These are phyloP conservation scores for Fusarium humuli DNA, from an alignment of 2,329 filamentous ascomycete genomes.

Conservation along the genomic window DNA sequence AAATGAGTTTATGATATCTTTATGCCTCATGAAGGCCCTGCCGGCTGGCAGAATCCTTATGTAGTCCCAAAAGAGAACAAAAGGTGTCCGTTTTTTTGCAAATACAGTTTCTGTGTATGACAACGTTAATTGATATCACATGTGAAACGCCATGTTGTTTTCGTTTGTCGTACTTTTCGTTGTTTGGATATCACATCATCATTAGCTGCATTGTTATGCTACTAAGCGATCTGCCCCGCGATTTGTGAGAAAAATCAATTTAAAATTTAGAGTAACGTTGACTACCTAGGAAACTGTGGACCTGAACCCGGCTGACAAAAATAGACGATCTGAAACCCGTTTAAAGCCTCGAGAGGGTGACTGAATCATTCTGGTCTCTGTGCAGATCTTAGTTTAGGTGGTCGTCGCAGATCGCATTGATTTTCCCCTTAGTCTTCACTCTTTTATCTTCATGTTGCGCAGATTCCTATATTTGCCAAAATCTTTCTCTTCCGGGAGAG, in stretches of 20 bases:
- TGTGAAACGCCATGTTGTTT: neutral
- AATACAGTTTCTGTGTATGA: conserved; percentile 35
- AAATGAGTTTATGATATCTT: conserved; percentile 48
- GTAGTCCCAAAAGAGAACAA: conserved; percentile 36
- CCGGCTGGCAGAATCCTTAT: conserved; percentile 38
- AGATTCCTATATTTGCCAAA: neutral
- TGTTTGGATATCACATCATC: too few species aligned
- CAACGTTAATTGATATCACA: neutral
- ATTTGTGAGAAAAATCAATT: neutral
- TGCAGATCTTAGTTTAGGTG: too few species aligned
- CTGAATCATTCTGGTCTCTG: too few species aligned
- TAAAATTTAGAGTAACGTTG: neutral
- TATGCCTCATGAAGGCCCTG: conserved; percentile 43
- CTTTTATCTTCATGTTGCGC: conserved; percentile 19
- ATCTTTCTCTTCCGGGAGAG: conserved; percentile 3
- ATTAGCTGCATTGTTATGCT: neutral
- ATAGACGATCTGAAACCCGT: too few species aligned
- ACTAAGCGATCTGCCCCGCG: neutral
- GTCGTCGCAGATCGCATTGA: too few species aligned
- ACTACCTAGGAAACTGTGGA: too few species aligned
- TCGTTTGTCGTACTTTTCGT: too few species aligned
- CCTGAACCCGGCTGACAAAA: too few species aligned
- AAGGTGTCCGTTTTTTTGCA: conserved; percentile 32
- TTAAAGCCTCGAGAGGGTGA: too few species aligned
- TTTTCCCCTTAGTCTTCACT: too few species aligned